Base-by-base conservation (phyloP, 495 filamentous ascomycete genomes). In the Penicillium simplicissimum region DNA sequence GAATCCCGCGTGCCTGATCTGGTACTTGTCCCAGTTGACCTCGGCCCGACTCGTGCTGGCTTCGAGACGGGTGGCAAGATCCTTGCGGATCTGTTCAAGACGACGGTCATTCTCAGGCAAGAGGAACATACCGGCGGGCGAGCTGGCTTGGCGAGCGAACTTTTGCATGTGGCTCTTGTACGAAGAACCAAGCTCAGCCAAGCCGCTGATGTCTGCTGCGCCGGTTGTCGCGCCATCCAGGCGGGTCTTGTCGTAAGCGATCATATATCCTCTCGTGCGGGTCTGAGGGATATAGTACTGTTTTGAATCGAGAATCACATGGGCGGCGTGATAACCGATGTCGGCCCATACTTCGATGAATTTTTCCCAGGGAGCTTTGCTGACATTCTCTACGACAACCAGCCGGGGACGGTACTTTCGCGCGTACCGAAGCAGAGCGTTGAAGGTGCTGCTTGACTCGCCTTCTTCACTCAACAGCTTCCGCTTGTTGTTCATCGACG, bases 241-340 rank as follows among this genome's bases (percentile, higher is more conserved):
- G 0, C 67, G 58, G 0, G 62, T 11, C 8, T 66, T 71, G 57
- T 90, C 80, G 11, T 92, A 64, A 28, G 85, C 87, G 33, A 92
- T 71, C 70, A 94, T 82, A 66, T 95, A 96, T 6, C 86, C 85
- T 45, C 92, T 81, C 35, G 79, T 77, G 1, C 92, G 79, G 6
- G 92, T 96, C 38, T 96, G 92, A 0, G 92, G 92, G 3, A 96
- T 75, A 51, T 92, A 93, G 67, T 82, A 94, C 0, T 90, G 66
- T 68, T 94, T 95, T 2, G 87, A 88, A 64, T 96, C 90, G 0
- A 90, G 66, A 6, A 70, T 60, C 6, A 69, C 34, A 14, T 72
- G 75, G 6, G 62, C 60, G 1, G 81, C 78, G 1, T 77, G 64
- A 67, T 95, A 96, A 14, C 80, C 83, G 21, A 85, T 72, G 5